Evolutionary conservation across 2,329 filamentous ascomycete species (phyloP).

Genomic region (Nakataea oryzae): DNA sequence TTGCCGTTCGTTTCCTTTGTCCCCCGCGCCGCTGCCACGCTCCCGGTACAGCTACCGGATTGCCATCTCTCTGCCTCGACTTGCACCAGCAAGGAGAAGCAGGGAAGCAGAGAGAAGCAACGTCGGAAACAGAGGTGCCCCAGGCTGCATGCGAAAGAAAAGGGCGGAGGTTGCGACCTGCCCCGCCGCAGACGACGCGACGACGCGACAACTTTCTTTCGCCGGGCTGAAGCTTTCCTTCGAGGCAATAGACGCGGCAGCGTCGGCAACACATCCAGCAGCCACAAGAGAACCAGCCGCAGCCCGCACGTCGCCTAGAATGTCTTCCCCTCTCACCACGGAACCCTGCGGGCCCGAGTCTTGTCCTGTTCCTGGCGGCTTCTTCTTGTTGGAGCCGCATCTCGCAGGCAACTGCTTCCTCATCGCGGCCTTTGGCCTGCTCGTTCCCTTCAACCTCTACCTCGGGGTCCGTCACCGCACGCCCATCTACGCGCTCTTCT

Average conservation of each 20-base stretch:
- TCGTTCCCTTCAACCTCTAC: slow-evolving; percentile 25
- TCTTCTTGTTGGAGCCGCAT: slow-evolving; percentile 24
- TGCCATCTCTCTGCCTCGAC: no score
- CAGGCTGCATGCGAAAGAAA: background rate
- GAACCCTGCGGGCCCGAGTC: slow-evolving; percentile 7
- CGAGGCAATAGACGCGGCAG: no score
- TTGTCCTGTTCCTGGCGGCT: slow-evolving; percentile 24
- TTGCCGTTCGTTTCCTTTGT: background rate
- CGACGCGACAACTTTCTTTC: background rate
- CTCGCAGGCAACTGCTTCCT: slow-evolving; percentile 29
- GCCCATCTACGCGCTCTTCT: slow-evolving; percentile 4
- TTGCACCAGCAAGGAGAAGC: no score
- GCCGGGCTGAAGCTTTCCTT: background rate
- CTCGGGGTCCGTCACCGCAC: slow-evolving; percentile 25
- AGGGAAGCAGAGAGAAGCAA: no score
- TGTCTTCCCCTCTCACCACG: slow-evolving; percentile 1
- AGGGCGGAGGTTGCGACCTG: background rate
- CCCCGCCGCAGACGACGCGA: background rate
- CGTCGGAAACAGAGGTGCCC: no score
- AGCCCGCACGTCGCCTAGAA: background rate
- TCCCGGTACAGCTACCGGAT: background rate
- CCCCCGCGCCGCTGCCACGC: background rate
- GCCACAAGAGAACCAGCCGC: background rate
- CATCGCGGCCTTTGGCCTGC: slow-evolving; percentile 25
- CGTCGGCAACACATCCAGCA: background rate